Base-by-base conservation (phyloP, 257 asterid genomes). In the Nicotiana paniculata region DNA sequence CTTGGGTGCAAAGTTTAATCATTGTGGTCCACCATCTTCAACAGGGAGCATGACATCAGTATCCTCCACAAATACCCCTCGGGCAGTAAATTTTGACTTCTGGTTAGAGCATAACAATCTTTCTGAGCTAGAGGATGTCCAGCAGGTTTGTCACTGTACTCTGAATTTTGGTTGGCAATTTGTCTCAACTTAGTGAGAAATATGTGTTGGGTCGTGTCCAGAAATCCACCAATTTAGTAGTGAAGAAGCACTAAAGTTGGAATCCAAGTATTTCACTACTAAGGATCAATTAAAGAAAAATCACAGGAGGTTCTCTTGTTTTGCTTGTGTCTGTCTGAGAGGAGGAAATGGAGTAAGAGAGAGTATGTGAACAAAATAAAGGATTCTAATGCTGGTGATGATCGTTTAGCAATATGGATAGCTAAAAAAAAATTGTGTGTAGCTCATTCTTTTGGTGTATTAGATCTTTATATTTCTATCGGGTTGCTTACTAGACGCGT, bases 31-130 rank as follows among this genome's bases (percentile, higher is more conserved):
- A 54, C 97, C 98, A 76, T 93, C 99, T 51, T 93, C 98, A 66
- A 92, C 89, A 81, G 97, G 97, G 82, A 95, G 99, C 91, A 87
- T 93, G 93, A 87, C 97, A 51, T 90, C 99, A 54, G 85, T 91
- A 53, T 93, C 99, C 70, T 93, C 99, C 58, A 88, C 98, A 83
- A 92, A 91, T 84, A 95, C 98, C 79, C 99, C 98, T n/a, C 87
- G 88, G 77, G 92, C 96, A 33, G 96, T 93, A 85, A 95, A 87
- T 86, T 84, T 91, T 64, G 99, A 95, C 79, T 83, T 85, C 85
- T 92, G 94, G 97, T 86, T 91, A 81, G 98, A 93, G 80, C 92
- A 90, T 77, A 92, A 82, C 83, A 89, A 89, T 84, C 85, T 89
- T 57, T 87, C 93, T 9, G 97, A 91, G 87, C 91, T 87, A 83